Evolutionary conservation across 2,329 filamentous ascomycete species (phyloP), one percentile per base, ranked within the genome.

Genomic region (Sporothrix pallida): DNA sequence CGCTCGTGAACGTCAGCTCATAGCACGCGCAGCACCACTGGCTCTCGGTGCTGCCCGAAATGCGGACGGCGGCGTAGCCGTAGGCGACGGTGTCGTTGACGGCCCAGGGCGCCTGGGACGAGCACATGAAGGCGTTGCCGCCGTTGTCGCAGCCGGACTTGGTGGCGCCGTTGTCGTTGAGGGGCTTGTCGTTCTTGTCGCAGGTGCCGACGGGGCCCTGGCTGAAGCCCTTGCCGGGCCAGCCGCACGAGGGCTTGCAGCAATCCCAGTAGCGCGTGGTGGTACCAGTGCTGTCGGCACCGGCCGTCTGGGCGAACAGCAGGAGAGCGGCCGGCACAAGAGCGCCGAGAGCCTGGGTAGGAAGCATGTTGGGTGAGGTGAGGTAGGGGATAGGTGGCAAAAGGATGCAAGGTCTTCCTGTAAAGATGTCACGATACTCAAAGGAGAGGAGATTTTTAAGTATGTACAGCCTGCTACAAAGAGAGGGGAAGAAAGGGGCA

Each of bases 211-310:
- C 85, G 12, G 85, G 85, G 15, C 75, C 75, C 13, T 72, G 74
- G 75, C 76, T 80, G 75, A 80, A 84, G 79, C 83, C 83, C 78
- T 89, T 89, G 65, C 81, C 83, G 44, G 83, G 80, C 87, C 87
- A 86, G 10, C 82, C 83, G 78, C 88, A 90, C 37, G 86, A 87
- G 31, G 90, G 87, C 84, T 93, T 93, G 83, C 90, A 92, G 83
- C 91, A 92, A 80, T 92, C 90, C 87, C 88, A 77, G 74, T 77
- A 77, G 20, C 76, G 74, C 15, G 76, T 76, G 20, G 76, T 77
- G 5, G 73, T 48, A 48, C 76, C 76, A 7, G 70, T 75, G 26
- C 50, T 62, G 67, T 75, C 73, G n/a, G 71, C 65, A 9, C 37
- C 68, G 52, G 71, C 65, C 48, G 31, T 17, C 20, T 54, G 26